phyloP scores from a whole-genome alignment of 805 yeast genomes.

The Huiozyma naganishii region DNA sequence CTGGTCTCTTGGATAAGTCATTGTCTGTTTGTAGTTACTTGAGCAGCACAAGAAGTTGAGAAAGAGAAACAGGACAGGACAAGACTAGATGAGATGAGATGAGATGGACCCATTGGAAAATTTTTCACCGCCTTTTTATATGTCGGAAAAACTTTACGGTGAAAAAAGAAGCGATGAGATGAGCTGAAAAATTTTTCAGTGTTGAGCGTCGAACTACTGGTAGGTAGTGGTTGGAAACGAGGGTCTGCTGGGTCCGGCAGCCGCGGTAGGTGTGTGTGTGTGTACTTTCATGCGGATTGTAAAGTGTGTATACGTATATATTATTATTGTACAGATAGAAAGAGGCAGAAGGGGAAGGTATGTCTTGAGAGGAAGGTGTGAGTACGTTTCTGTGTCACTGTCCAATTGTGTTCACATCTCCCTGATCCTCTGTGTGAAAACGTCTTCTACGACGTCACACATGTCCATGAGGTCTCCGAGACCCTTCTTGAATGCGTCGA shows the following conservation, averaged over 20 bases:
- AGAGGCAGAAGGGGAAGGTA: too few relatives aligned
- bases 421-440: slow-evolving; percentile 58
- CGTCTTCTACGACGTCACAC: slow-evolving; percentile 75
- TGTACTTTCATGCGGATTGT: too few relatives aligned
- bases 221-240: too few relatives aligned
- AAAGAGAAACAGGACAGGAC: slow-evolving; percentile 1
- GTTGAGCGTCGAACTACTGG: neutral
- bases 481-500: slow-evolving; percentile 88
- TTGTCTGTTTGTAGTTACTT: slow-evolving; percentile 5
- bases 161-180: neutral
- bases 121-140: slow-evolving; percentile 1
- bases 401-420: slow-evolving; percentile 23
- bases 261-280: neutral
- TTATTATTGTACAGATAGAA: too few relatives aligned
- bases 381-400: too few relatives aligned
- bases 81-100: slow-evolving; percentile 2
- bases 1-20: slow-evolving; percentile 30
- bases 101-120: slow-evolving; percentile 4
- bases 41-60: neutral
- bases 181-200: neutral
- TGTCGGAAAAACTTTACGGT: neutral
- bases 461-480: slow-evolving; percentile 72
- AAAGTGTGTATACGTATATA: too few relatives aligned
- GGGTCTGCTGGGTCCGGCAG: too few relatives aligned
- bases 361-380: too few relatives aligned